Base-by-base conservation (phyloP, 208 protist genomes). In the Trypanosomatidae sp. region DNA sequence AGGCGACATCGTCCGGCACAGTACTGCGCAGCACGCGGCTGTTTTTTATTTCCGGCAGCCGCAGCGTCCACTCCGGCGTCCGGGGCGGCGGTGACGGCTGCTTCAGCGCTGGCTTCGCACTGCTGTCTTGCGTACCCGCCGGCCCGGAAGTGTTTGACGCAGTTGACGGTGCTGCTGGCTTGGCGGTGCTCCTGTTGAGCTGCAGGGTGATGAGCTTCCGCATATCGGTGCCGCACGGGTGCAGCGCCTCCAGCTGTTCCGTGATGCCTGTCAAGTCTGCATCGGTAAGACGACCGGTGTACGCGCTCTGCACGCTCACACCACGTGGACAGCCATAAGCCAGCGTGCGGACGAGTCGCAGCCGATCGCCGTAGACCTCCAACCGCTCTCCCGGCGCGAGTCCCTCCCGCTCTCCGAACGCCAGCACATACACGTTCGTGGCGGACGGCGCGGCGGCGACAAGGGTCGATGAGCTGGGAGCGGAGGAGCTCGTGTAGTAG, bases 381-480 rank as follows among this genome's bases (percentile, higher is more conserved):
- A 95, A 65, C 7, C 90, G 81, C 76, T 89, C 86, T 0, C 88
- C 88, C 13, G 80, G 68, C 12, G 80, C 84, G 17, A 95, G 80
- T 0, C 90, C 90, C 47, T 95, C 90, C 56, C 76, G 73, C 50
- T 81, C 81, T 0, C 88, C 90, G 33, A 90, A 88, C n/a, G 90
- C 90, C 1, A 93, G 62, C 4, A 86, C 81, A 66, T 81, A 95
- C 39, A 88, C 84, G 79, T 95, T 95, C 22, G 90, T 92, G 4
- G 77, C 73, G 44, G 83, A 82, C 10, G 81, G 78, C 52, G 81
- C 64, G 6, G 87, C 78, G 0, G 86, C 73, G 22, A 82, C 78
- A 0, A 91, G 67, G 28, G 74, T 82, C 0, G 86, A 85, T 7
- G 68, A 76, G 46, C 72, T 73, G 2, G 68, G 74, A 8, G 82